phyloP scores from a whole-genome alignment of 2,329 filamentous ascomycete genomes.

The Xylariaceae sp. region DNA sequence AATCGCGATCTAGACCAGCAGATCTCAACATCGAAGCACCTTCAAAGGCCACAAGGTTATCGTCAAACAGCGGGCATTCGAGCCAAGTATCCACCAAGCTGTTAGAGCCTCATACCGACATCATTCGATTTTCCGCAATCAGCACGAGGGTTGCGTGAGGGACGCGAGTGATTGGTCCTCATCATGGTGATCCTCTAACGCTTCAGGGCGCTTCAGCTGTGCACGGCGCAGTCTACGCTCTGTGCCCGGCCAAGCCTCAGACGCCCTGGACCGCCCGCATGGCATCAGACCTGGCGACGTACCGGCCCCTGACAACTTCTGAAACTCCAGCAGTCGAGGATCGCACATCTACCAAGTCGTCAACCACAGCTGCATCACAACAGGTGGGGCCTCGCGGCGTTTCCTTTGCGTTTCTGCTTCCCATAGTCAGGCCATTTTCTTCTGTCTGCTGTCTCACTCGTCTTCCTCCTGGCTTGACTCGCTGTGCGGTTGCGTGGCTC shows the following conservation, averaged over 20 bases:
- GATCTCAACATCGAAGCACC: too few relatives aligned
- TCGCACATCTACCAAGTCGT: constrained; percentile 12
- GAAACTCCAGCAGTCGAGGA: constrained; percentile 25
- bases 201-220: not conserved
- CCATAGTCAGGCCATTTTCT: constrained; percentile 14
- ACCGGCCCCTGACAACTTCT: constrained; percentile 17
- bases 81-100: too few relatives aligned
- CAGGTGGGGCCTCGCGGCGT: constrained; percentile 6
- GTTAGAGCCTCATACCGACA: constrained; percentile 17
- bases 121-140: constrained; percentile 10
- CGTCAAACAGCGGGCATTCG: too few relatives aligned
- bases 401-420: constrained; percentile 21
- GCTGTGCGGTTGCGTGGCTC: too few relatives aligned
- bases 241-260: not conserved
- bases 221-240: not conserved
- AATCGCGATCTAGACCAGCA: too few relatives aligned
- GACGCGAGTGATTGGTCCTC: not conserved
- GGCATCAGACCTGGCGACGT: not conserved
- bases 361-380: not conserved
- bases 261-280: not conserved
- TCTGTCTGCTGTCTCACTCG: constrained; percentile 1
- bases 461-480: not conserved
- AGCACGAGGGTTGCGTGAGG: too few relatives aligned
- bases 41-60: too few relatives aligned
- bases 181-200: too few relatives aligned